Conservation (phyloP, 257 asterid genomes). For the Nicotiana undulata region DNA sequence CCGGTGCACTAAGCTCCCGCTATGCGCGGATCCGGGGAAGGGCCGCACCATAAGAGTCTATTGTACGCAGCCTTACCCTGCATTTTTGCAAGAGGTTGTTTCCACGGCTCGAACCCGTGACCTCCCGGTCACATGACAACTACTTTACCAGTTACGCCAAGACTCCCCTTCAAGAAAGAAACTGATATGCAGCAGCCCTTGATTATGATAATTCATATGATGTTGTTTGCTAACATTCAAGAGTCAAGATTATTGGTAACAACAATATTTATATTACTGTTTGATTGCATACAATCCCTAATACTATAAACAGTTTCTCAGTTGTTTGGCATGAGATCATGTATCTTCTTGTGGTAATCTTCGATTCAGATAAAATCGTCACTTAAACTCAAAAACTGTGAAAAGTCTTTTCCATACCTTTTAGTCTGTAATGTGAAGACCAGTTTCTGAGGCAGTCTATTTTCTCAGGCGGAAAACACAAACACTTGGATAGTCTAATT, state of each 20-base stretch:
- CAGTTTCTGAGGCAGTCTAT: not conserved
- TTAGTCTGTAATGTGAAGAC: not conserved
- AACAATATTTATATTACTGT: not conserved
- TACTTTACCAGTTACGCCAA: too few relatives aligned
- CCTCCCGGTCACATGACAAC: too few relatives aligned
- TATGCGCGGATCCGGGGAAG: too few relatives aligned
- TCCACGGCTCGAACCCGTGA: too few relatives aligned
- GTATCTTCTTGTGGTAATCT: not conserved
- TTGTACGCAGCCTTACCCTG: too few relatives aligned
- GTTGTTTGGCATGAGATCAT: not conserved
- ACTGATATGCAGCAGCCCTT: not conserved
- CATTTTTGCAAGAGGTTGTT: too few relatives aligned
- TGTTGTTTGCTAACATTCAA: not conserved
- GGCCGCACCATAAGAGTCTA: too few relatives aligned
- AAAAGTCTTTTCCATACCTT: not conserved
- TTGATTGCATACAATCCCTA: not conserved
- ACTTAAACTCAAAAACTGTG: not conserved
- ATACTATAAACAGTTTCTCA: not conserved
- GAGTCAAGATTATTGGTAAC: not conserved
- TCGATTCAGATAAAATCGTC: too few relatives aligned
- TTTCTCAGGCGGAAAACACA: not conserved
- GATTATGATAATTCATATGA: not conserved
- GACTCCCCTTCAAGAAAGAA: not conserved
- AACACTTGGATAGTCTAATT: not conserved
- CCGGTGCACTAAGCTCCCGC: too few relatives aligned